These are phyloP conservation scores for Mycena maculata DNA, from an alignment of 768 basidiomycete species.

Conservation along the genomic window DNA sequence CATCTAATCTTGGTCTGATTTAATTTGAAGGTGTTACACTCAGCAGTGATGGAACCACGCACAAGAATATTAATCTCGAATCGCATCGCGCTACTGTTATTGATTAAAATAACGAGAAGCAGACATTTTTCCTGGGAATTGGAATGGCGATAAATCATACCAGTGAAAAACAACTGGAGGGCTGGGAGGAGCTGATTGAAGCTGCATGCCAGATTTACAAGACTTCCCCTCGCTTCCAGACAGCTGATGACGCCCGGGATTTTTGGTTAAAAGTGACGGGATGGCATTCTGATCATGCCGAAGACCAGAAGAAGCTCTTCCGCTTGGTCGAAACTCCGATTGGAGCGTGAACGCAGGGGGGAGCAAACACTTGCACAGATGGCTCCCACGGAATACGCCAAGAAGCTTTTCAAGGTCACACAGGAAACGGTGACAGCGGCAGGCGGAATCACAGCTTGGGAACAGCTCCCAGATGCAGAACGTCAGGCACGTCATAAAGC, in stretches of 20 bases:
- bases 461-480: no score
- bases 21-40: conserved; percentile 22
- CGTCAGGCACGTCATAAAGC: no score
- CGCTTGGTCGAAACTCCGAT: not conserved
- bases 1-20: no score
- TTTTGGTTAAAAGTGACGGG: conserved; percentile 26
- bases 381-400: no score
- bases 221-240: not conserved
- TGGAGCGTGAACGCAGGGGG: no score
- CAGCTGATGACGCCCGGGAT: not conserved
- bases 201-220: conserved; percentile 3
- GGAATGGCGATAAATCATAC: conserved; percentile 31
- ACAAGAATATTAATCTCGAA: conserved; percentile 32
- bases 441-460: no score
- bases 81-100: conserved; percentile 22
- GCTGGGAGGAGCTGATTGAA: conserved; percentile 27
- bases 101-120: not conserved
- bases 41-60: conserved; percentile 34
- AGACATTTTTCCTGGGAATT: conserved; percentile 8
- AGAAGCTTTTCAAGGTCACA: no score
- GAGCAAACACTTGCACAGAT: no score
- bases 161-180: conserved; percentile 35
- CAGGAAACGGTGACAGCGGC: no score
- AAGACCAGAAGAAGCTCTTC: conserved; percentile 36
- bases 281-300: conserved; percentile 36